Evolutionary conservation across 495 filamentous ascomycete species (phyloP).

Genomic region (Penicillium daleae): DNA sequence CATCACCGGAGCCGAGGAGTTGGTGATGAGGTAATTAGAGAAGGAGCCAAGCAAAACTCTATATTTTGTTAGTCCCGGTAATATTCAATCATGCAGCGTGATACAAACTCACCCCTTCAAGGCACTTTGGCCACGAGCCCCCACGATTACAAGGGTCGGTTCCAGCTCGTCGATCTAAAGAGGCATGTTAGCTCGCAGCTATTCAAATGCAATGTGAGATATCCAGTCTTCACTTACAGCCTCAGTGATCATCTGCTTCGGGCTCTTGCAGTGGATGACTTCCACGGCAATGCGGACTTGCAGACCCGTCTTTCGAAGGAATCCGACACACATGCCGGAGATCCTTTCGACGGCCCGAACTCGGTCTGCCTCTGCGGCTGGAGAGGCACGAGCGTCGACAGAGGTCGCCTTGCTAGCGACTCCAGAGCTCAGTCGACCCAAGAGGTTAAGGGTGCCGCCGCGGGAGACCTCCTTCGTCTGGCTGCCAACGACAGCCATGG

Average conservation of each 20-base stretch:
- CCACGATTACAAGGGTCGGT: slow-evolving; percentile 92
- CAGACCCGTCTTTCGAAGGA: slow-evolving; percentile 85
- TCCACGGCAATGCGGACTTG: slow-evolving; percentile 92
- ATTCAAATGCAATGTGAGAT: slow-evolving; percentile 16
- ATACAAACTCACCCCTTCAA: slow-evolving; percentile 77
- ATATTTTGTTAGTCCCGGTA: slow-evolving; percentile 16
- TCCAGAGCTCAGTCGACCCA: slow-evolving; percentile 41
- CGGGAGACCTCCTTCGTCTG: slow-evolving; percentile 49
- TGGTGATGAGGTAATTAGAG: slow-evolving; percentile 94
- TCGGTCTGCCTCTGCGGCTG: slow-evolving; percentile 75
- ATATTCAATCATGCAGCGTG: neutral
- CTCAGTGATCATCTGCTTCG: slow-evolving; percentile 82
- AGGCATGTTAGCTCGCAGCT: slow-evolving; percentile 18
- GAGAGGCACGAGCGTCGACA: slow-evolving; percentile 45
- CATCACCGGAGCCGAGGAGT: slow-evolving; percentile 96
- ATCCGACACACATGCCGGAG: slow-evolving; percentile 74
- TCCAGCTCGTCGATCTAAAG: slow-evolving; percentile 81
- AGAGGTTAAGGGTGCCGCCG: slow-evolving; percentile 39
- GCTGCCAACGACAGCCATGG: slow-evolving; percentile 60
- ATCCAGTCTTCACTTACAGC: slow-evolving; percentile 53
- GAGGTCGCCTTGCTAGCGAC: slow-evolving; percentile 49
- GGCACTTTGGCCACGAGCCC: slow-evolving; percentile 85
- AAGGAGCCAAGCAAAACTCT: slow-evolving; percentile 94
- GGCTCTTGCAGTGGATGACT: slow-evolving; percentile 97
- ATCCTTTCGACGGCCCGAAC: slow-evolving; percentile 75